Evolutionary conservation across 805 yeast genomes (phyloP), one percentile per base, ranked within the genome.

Genomic region (Candida taoyuanica): DNA sequence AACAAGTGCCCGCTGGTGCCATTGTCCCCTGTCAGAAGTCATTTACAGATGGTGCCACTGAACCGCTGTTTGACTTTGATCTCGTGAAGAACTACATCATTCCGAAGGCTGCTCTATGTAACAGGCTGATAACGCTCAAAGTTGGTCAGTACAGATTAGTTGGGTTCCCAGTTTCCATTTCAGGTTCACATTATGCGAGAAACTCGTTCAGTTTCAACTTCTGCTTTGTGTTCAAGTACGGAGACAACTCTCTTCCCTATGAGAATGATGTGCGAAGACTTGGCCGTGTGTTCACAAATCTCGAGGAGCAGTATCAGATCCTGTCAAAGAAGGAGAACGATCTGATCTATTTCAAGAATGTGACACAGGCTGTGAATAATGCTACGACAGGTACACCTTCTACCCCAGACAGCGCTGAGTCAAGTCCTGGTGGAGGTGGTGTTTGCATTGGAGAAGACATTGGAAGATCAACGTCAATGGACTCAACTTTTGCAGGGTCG

Each of bases 131-230:
- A 17, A 75, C 93, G 2, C 69, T 88, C 50, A 79, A 85, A 47
- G 76, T 81, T 46, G 81, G 77, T 24, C 71, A 76, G 31, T 85
- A 75, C 56, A 67, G 86, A 41, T 75, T 94, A 1, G 73, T 85
- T 15, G 96, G 97, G 12, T 88, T 77, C 55, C 99, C 99, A 0
- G 95, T 91, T 1, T 80, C 82, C 44, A 78, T 93, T 7, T 76
- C 76, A 40, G 83, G 81, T 18, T 58, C 79, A 7, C 74, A 74
- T 40, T 93, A 93, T 59, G 85, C 91, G 2, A 74, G 99, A 52
- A 94, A 93, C 62, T 82, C 91, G 15, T 93, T 91, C 68, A 85
- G 79, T 50, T 93, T 93, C 72, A 91, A 93, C 56, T 81, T 93
- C 53, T 88, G 94, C 35, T 88, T 91, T 64, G 94, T 94, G 1